Conservation (phyloP, 345 rosid genomes). For the Populus simonii region DNA sequence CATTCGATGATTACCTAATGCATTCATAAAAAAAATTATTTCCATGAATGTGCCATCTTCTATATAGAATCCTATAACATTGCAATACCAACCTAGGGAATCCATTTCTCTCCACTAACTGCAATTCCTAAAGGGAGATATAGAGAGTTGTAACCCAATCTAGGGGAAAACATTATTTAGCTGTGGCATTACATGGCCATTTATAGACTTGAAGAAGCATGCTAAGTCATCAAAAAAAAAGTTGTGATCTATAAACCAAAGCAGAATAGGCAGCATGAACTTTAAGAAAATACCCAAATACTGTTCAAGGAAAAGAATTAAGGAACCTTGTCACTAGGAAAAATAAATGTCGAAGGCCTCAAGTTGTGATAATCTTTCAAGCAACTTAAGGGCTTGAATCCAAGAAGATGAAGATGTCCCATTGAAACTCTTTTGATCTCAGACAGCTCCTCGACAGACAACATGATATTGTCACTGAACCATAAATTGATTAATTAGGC, state of each 20-base stretch:
- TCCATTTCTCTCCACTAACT: not conserved
- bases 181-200: too few species aligned
- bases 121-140: too few species aligned
- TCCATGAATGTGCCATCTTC: not conserved
- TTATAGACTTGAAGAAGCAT: not conserved
- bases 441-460: conserved; percentile 60
- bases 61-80: not conserved
- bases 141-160: too few species aligned
- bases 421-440: conserved; percentile 70
- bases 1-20: too few species aligned
- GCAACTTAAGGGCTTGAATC: conserved; percentile 89
- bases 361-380: conserved; percentile 89
- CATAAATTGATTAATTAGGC: conserved; percentile 10
- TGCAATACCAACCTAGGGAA: not conserved
- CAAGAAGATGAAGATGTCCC: conserved; percentile 70
- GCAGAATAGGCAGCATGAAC: not conserved
- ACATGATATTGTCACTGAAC: conserved; percentile 59
- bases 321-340: conserved; percentile 83
- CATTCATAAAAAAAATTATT: too few species aligned
- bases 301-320: not conserved
- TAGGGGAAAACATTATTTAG: too few species aligned
- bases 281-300: not conserved
- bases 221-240: not conserved
- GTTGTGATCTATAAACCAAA: conserved; percentile 1
- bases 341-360: conserved; percentile 90